Evolutionary conservation across 345 rosid species (phyloP).

Genomic region (Arabidopsis arenosa): DNA sequence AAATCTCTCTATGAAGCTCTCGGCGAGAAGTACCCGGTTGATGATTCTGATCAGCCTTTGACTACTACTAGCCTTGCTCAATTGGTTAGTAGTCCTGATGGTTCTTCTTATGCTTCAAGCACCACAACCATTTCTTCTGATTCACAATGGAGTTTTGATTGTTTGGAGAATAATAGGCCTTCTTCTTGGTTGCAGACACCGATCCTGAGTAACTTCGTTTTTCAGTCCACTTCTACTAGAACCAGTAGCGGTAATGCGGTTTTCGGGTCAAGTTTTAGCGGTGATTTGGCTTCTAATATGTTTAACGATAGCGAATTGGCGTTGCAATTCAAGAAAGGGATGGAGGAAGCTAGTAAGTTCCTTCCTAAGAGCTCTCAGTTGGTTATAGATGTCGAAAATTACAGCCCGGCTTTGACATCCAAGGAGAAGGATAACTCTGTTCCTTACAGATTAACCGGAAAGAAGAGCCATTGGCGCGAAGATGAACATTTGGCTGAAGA

Average conservation of each 20-base stretch:
- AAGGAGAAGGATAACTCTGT: constrained; percentile 19
- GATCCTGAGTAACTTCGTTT: constrained; percentile 50
- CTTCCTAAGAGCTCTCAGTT: constrained; percentile 58
- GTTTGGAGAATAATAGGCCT: constrained; percentile 44
- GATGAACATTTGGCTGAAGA: constrained; percentile 54
- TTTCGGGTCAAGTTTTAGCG: constrained; percentile 45
- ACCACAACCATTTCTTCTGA: constrained; percentile 49
- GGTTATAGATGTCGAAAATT: constrained; percentile 48
- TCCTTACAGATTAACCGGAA: constrained; percentile 49
- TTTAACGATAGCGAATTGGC: constrained; percentile 46
- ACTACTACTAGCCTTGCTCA: constrained; percentile 47
- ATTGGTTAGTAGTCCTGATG: constrained; percentile 43
- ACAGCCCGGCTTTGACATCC: not conserved
- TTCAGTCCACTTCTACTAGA: constrained; percentile 49
- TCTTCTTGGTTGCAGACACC: constrained; percentile 46
- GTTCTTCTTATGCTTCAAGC: constrained; percentile 46
- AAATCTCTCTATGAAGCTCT: constrained; percentile 71
- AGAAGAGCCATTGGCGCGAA: constrained; percentile 58
- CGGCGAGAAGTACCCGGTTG: constrained; percentile 57
- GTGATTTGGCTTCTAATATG: constrained; percentile 50
- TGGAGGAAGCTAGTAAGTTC: constrained; percentile 83
- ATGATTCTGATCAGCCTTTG: constrained; percentile 35
- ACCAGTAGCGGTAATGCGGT: constrained; percentile 32
- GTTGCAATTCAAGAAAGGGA: constrained; percentile 66
- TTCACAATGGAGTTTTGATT: constrained; percentile 49